phyloP scores from a whole-genome alignment of 179 eudicot species.

The Silene vulgaris region DNA sequence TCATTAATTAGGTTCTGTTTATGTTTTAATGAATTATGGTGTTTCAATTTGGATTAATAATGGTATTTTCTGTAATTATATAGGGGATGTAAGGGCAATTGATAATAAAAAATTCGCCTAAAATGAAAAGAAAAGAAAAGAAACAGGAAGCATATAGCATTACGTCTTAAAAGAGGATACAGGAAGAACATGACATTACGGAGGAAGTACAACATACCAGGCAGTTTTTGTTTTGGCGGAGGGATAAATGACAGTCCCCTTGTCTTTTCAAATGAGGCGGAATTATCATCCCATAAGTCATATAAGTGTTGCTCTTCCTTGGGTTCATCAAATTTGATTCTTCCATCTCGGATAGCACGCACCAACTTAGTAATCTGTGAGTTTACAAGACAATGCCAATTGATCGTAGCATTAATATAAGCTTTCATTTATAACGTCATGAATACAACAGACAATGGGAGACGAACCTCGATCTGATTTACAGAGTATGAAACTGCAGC shows the following conservation, averaged over 20 bases:
- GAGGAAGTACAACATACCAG: constrained; percentile 45
- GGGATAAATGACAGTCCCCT: constrained; percentile 83
- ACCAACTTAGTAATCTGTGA: constrained; percentile 52
- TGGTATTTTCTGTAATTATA: no score
- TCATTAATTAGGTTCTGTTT: no score
- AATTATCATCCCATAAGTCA: constrained; percentile 76
- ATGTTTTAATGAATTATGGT: no score
- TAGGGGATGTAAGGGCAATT: no score
- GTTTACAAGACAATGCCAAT: constrained; percentile 15
- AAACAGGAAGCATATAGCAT: no score
- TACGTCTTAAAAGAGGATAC: no score
- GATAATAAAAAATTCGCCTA: no score
- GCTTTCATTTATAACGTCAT: neutral
- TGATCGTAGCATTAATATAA: neutral
- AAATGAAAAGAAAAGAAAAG: no score
- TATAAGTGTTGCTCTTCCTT: constrained; percentile 61
- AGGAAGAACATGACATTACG: no score
- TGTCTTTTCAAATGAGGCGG: constrained; percentile 46
- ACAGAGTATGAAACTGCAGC: neutral
- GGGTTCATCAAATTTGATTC: constrained; percentile 77
- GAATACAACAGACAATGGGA: neutral
- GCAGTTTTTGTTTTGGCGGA: constrained; percentile 81
- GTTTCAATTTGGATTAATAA: no score
- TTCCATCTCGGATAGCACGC: constrained; percentile 81
- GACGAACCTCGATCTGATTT: neutral